A percentile compares a stretch with the other conserved stretches of the same genome.
Conservation (phyloP, 805 yeast genomes). For the Starmerella floricola region DNA sequence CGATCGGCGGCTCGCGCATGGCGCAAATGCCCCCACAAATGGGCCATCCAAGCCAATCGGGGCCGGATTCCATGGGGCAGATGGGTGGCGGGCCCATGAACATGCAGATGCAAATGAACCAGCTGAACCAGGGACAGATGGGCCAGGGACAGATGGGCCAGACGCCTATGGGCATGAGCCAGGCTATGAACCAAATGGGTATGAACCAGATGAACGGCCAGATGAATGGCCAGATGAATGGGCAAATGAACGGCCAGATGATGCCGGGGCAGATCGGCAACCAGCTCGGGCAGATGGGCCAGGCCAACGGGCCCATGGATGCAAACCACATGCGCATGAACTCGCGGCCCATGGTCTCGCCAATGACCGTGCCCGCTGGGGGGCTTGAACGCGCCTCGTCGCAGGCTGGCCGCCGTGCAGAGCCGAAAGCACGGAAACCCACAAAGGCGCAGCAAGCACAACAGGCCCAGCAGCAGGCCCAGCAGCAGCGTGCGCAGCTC, state of each 20-base stretch:
- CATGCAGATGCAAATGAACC: conserved; percentile 2
- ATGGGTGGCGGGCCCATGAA: neutral
- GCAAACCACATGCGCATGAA: neutral
- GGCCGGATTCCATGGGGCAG: neutral
- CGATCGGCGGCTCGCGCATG: too few relatives aligned
- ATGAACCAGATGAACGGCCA: conserved; percentile 6
- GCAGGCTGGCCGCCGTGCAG: too few relatives aligned
- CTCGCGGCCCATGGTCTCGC: neutral
- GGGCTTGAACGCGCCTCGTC: too few relatives aligned
- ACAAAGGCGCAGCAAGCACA: conserved; percentile 2
- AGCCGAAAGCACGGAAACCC: neutral
- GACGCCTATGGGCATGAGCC: neutral
- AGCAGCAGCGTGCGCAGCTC: neutral
- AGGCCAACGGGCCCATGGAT: neutral
- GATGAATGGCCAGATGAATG: neutral
- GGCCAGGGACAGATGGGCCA: conserved; percentile 1
- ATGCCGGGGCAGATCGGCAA: too few relatives aligned
- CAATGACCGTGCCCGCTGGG: neutral
- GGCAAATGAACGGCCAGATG: neutral
- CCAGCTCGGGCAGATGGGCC: neutral
- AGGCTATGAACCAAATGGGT: neutral
- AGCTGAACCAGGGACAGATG: neutral
- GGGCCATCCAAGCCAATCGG: too few relatives aligned
- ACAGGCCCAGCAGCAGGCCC: too few relatives aligned
- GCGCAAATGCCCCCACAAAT: too few relatives aligned